Evolutionary conservation across 768 basidiomycete genomes (phyloP).

Genomic region (Phallus indusiatus): DNA sequence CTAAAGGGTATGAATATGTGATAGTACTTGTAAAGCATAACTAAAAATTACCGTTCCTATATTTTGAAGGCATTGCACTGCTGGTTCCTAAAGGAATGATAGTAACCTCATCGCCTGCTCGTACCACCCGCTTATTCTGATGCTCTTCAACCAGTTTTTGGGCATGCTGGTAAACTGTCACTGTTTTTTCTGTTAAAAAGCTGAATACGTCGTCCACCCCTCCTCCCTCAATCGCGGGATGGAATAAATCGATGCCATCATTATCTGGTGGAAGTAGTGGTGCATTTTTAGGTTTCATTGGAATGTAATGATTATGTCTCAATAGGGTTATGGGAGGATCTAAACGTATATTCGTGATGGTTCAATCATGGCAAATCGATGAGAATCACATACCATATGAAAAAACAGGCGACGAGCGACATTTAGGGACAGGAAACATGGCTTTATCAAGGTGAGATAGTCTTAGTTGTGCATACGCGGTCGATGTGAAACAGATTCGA

Average conservation of each 20-base stretch:
- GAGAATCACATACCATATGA: conserved; percentile 24
- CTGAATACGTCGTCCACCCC: neutral
- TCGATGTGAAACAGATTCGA: conserved; percentile 64
- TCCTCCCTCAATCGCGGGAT: conserved; percentile 15
- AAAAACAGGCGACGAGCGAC: conserved; percentile 29
- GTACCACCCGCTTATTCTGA: conserved; percentile 6
- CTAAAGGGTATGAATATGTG: conserved; percentile 25
- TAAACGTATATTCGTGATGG: neutral
- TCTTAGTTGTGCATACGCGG: conserved; percentile 61
- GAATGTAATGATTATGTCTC: conserved; percentile 29
- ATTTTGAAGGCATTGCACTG: conserved; percentile 76
- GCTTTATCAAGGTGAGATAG: conserved; percentile 60
- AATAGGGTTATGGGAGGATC: conserved; percentile 22
- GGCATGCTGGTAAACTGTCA: conserved; percentile 10
- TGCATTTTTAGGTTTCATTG: conserved; percentile 37
- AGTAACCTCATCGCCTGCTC: conserved; percentile 50
- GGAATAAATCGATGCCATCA: conserved; percentile 24
- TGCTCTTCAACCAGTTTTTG: conserved; percentile 32
- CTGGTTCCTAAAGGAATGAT: conserved; percentile 83
- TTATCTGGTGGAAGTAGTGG: conserved; percentile 27
- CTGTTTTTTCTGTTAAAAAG: neutral
- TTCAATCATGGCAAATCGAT: neutral
- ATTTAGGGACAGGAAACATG: conserved; percentile 65
- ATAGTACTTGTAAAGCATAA: neutral
- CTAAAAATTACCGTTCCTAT: conserved; percentile 63